Evolutionary conservation across 768 basidiomycete genomes (phyloP).

Genomic region (Epithele typhae): DNA sequence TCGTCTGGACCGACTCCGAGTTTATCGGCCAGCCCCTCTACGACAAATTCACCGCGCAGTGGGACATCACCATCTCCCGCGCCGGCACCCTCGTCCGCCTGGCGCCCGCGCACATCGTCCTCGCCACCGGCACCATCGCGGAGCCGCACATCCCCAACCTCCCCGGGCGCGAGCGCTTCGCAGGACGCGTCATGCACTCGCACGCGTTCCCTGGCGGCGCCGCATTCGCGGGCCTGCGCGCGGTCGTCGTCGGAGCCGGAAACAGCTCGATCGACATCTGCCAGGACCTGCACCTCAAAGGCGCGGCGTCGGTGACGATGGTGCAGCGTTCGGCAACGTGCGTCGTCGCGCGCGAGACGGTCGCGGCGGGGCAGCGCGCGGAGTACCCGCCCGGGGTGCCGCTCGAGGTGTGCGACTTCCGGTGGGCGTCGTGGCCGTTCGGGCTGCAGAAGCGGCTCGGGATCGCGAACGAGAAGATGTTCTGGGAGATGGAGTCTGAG

Average conservation of each 20-base stretch:
- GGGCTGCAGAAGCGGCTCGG: conserved; percentile 1
- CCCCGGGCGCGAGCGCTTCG: conserved; percentile 41
- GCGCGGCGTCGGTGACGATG: conserved; percentile 34
- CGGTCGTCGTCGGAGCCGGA: conserved; percentile 64
- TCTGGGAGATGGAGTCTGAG: conserved; percentile 23
- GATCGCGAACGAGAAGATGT: conserved; percentile 7
- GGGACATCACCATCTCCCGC: conserved; percentile 41
- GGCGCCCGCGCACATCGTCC: conserved; percentile 46
- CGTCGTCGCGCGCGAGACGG: conserved; percentile 21
- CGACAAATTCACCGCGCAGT: conserved; percentile 34
- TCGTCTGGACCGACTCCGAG: conserved; percentile 54
- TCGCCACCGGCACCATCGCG: conserved; percentile 52
- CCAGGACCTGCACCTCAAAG: conserved; percentile 18
- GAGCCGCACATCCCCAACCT: conserved; percentile 41
- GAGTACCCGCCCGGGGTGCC: conserved; percentile 25
- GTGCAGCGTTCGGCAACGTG: conserved; percentile 37
- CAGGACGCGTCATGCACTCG: conserved; percentile 53
- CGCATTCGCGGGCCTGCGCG: conserved; percentile 57
- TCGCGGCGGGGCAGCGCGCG: not conserved
- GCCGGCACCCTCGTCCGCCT: conserved; percentile 33
- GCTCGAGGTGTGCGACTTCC: conserved; percentile 33
- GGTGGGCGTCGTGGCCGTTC: conserved; percentile 30
- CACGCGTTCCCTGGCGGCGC: conserved; percentile 42
- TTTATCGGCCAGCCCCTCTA: conserved; percentile 34
- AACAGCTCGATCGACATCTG: conserved; percentile 32